Evolutionary conservation across 371 early-diverging fungal species (phyloP), one percentile per base, ranked within the genome.

Genomic region (Mycotypha africana): DNA sequence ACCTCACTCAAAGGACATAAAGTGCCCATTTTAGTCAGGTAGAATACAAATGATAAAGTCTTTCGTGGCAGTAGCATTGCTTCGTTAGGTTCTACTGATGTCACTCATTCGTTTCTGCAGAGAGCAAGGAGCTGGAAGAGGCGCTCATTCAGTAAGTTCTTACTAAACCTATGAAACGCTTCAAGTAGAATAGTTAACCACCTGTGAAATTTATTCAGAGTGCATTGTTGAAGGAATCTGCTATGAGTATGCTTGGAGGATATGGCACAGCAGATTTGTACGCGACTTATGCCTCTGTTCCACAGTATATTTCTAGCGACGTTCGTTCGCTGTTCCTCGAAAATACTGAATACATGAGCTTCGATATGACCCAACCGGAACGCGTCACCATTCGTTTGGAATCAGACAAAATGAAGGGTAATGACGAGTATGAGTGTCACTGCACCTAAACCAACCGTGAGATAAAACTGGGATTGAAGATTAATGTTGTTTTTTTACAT

Each of bases 241-340:
- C 64, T n/a, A 44, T 58, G 12, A 48, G 57, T n/a, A 47, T 67
- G n/a, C 52, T 62, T 49, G 65, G 61, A 38, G 42, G 34, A 10
- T 53, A 42, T 33, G 55, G 56, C 20, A 17, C 42, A 32, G 15
- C 47, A 15, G 68, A 70, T 42, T 36, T 32, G 31, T 60, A 63
- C 40, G 60, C 73, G 3, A 66, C 74, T 0, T 67, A 68, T 42
- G 58, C 67, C 15, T 59, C 72, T 10, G 60, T 77, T n/a, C 77
- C 79, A 4, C 70, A 74, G 19, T 78, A 64, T 45, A 56, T 79
- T 31, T 69, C 72, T 1, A 65, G 65, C 15, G 69, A 70, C 41
- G 52, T 60, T 31, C 60, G 67, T 3, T 66, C 65, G 15, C 41
- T 79, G 10, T 73, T 70, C 36, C 56, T 79, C 36, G 70, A 74